Evolutionary conservation across 768 basidiomycete species (phyloP).

Genomic region (Macrolepiota fuliginosa): DNA sequence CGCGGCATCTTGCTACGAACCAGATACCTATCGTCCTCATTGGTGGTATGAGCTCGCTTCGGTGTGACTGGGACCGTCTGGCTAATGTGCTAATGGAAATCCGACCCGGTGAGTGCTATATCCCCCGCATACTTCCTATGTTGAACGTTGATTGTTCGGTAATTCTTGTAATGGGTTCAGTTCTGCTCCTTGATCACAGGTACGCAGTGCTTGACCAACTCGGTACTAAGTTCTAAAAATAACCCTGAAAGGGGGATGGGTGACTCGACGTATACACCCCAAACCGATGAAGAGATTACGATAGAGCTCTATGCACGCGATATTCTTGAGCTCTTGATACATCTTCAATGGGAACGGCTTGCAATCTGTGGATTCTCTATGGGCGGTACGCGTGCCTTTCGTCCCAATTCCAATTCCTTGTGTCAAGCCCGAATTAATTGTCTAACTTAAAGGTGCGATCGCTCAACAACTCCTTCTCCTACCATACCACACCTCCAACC

Average conservation of each 20-base stretch:
- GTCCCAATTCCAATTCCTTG: neutral
- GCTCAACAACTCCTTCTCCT: conserved; percentile 43
- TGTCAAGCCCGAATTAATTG: neutral
- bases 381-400: conserved; percentile 34
- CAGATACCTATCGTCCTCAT: conserved; percentile 39
- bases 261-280: conserved; percentile 32
- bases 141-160: neutral
- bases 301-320: conserved; percentile 46
- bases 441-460: conserved; percentile 30
- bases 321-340: conserved; percentile 32
- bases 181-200: conserved; percentile 41
- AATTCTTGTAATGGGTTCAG: conserved; percentile 19
- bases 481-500: conserved; percentile 28
- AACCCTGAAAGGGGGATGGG: conserved; percentile 40
- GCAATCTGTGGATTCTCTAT: conserved; percentile 48
- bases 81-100: conserved; percentile 29
- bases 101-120: conserved; percentile 34
- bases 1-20: conserved; percentile 24
- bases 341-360: conserved; percentile 38
- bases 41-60: conserved; percentile 36
- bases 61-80: conserved; percentile 40
- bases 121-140: neutral
- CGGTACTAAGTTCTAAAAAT: neutral
- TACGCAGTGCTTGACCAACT: neutral
- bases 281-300: conserved; percentile 35